Conservation (phyloP, 345 rosid species). For the Acer negundo region DNA sequence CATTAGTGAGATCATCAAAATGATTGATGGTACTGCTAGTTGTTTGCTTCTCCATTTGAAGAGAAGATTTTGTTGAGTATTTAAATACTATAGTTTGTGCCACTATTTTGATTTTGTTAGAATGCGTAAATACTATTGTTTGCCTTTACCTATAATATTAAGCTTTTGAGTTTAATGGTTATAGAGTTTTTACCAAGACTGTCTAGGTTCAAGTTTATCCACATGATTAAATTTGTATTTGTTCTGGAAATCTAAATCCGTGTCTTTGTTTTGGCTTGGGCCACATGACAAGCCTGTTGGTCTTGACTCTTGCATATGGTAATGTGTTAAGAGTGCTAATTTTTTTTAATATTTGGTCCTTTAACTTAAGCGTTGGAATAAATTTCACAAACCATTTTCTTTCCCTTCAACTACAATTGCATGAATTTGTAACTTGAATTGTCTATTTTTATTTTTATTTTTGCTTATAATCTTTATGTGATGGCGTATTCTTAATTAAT, state of each 20-base stretch:
- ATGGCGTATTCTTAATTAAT: constrained; percentile 13
- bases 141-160: background rate
- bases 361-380: background rate
- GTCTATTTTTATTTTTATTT: background rate
- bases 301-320: background rate
- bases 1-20: constrained; percentile 3
- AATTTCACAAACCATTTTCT: background rate
- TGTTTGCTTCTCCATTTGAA: background rate
- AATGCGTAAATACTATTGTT: background rate
- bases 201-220: background rate
- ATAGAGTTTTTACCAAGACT: background rate
- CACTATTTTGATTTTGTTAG: background rate
- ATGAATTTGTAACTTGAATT: background rate
- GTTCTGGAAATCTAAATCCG: background rate
- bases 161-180: background rate
- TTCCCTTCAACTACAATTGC: background rate
- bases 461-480: background rate
- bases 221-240: background rate
- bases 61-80: background rate
- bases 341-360: background rate
- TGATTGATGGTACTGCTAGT: background rate
- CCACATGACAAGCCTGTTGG: background rate
- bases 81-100: background rate
- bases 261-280: background rate
- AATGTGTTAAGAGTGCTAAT: background rate